phyloP scores from a whole-genome alignment of 768 basidiomycete genomes.

The Tulasnella sp. region DNA sequence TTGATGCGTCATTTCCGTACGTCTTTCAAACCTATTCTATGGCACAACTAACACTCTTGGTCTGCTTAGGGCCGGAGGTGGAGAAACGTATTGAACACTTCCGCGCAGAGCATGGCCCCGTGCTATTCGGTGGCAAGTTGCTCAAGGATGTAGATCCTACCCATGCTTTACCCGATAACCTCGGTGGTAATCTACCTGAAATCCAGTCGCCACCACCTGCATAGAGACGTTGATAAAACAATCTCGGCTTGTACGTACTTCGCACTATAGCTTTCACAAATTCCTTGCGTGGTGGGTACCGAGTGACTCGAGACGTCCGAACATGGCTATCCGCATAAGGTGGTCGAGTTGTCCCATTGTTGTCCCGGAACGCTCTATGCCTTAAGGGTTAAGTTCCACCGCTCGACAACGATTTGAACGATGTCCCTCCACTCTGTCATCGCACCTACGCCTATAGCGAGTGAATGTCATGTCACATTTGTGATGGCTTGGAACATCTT shows the following conservation, averaged over 20 bases:
- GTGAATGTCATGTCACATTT: neutral
- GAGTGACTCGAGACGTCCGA: too few relatives aligned
- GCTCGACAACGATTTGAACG: constrained; percentile 53
- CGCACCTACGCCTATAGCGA: constrained; percentile 60
- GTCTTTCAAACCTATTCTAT: constrained; percentile 17
- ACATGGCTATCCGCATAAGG: too few relatives aligned
- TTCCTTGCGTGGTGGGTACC: too few relatives aligned
- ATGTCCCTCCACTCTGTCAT: constrained; percentile 97
- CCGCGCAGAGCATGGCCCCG: constrained; percentile 61
- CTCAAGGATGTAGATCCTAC: constrained; percentile 54
- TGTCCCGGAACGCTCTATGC: too few relatives aligned
- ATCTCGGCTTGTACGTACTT: too few relatives aligned
- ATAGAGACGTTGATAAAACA: too few relatives aligned
- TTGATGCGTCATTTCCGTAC: constrained; percentile 90
- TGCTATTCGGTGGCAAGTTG: constrained; percentile 77
- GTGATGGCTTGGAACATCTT: neutral
- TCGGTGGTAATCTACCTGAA: constrained; percentile 34
- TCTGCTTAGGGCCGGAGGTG: constrained; percentile 58
- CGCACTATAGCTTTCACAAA: too few relatives aligned
- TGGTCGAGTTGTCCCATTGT: too few relatives aligned
- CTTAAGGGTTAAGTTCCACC: constrained; percentile 5
- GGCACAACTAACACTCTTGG: neutral
- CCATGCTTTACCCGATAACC: constrained; percentile 60
- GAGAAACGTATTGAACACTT: constrained; percentile 75
- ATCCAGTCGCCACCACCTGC: neutral